phyloP scores from a whole-genome alignment of 2,329 filamentous ascomycete genomes.

The Lecanoromycetidae sp. region DNA sequence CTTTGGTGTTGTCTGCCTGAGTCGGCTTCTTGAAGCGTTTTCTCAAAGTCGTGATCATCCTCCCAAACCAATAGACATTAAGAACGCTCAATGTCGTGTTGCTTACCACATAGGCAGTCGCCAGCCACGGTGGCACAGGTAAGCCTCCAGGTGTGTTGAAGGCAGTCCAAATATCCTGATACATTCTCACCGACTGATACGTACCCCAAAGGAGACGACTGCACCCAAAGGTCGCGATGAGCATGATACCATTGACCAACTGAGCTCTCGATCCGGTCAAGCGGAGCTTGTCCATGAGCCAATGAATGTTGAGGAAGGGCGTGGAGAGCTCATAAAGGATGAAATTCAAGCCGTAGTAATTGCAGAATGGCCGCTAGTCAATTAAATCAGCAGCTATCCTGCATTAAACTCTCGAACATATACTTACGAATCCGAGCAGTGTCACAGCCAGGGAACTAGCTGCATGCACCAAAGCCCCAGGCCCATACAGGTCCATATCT shows the following conservation, averaged over 20 bases:
- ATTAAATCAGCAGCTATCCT: not conserved
- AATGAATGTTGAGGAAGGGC: constrained; percentile 57
- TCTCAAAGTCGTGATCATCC: constrained; percentile 53
- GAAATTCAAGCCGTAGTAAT: constrained; percentile 54
- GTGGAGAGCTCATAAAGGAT: constrained; percentile 56
- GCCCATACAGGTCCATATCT: constrained; percentile 46
- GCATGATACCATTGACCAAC: constrained; percentile 50
- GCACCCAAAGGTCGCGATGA: constrained; percentile 47
- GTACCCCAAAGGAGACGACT: constrained; percentile 53
- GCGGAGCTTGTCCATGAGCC: constrained; percentile 57
- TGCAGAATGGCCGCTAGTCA: constrained; percentile 50
- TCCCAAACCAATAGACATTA: constrained; percentile 55
- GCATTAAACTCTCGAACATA: not conserved
- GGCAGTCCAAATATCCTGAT: constrained; percentile 46
- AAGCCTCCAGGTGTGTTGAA: constrained; percentile 26
- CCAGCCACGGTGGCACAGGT: constrained; percentile 46
- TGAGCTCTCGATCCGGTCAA: constrained; percentile 50
- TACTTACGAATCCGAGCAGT: constrained; percentile 51
- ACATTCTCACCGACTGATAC: constrained; percentile 46
- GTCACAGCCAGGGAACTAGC: constrained; percentile 49
- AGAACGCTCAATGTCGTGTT: constrained; percentile 48
- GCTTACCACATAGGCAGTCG: constrained; percentile 43
- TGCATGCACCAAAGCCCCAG: constrained; percentile 50
- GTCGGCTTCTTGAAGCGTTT: constrained; percentile 39
- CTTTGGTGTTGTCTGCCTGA: not conserved